These are phyloP conservation scores for Venturia carpophila DNA, from an alignment of 2,329 filamentous ascomycete genomes.

Conservation along the genomic window DNA sequence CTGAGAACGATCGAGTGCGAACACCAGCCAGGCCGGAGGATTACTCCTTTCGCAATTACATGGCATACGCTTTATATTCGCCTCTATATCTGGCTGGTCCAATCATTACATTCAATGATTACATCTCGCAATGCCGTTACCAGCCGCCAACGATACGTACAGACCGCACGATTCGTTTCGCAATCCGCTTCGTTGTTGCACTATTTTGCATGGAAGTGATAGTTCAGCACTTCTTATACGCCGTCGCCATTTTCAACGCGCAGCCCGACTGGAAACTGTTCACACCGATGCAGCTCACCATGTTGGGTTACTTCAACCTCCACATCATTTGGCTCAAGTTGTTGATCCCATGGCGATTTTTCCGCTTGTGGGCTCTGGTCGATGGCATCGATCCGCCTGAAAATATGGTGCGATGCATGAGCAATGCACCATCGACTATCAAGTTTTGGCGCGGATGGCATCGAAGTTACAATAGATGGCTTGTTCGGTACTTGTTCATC, in stretches of 20 bases:
- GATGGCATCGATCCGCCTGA: constrained; percentile 93
- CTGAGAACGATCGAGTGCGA: constrained; percentile 77
- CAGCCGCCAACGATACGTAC: constrained; percentile 61
- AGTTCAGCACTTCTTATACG: constrained; percentile 84
- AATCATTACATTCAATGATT: constrained; percentile 97
- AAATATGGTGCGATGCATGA: constrained; percentile 97
- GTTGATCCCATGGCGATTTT: constrained; percentile 94
- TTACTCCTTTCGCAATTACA: constrained; percentile 76
- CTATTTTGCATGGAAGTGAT: constrained; percentile 80
- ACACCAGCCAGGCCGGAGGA: constrained; percentile 64
- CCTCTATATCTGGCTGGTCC: constrained; percentile 89
- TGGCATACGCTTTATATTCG: constrained; percentile 84
- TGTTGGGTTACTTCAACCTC: constrained; percentile 92
- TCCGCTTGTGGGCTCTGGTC: constrained; percentile 87
- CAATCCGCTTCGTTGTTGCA: constrained; percentile 68
- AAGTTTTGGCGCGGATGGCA: constrained; percentile 98
- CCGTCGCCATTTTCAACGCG: constrained; percentile 81
- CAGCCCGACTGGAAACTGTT: constrained; percentile 74
- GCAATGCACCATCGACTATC: constrained; percentile 83
- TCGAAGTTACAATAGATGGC: constrained; percentile 88
- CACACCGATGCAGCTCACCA: constrained; percentile 75
- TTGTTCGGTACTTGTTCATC: constrained; percentile 87
- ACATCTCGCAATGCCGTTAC: constrained; percentile 77
- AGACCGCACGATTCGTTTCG: constrained; percentile 70
- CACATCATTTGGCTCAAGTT: constrained; percentile 98